Conservation (phyloP, 2,329 filamentous ascomycete genomes). For the Cephalotrichum gorgonifer region DNA sequence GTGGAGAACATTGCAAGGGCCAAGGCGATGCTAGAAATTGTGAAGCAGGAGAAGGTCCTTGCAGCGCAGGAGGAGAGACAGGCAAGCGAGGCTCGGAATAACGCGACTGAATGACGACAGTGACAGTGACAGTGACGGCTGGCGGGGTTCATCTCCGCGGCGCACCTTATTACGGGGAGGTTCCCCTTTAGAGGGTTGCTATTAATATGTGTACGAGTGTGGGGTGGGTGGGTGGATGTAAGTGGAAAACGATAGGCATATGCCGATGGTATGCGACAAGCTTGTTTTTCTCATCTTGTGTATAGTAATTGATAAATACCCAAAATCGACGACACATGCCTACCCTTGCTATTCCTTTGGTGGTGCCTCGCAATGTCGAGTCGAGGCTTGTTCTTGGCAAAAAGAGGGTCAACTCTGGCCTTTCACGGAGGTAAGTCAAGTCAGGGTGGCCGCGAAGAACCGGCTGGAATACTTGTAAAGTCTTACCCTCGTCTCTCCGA, state of each 20-base stretch:
- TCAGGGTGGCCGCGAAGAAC: background rate
- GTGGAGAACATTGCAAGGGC: conserved; percentile 30
- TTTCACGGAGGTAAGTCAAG: background rate
- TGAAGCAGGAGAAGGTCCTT: conserved; percentile 25
- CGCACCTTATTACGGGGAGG: background rate
- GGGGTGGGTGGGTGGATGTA: conserved; percentile 13
- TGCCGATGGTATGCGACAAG: background rate
- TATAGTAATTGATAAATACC: too few species aligned
- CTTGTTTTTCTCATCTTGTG: too few species aligned
- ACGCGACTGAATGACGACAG: background rate
- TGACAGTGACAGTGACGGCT: background rate
- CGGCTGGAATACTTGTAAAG: too few species aligned
- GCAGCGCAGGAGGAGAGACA: conserved; percentile 17
- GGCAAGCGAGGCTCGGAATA: background rate
- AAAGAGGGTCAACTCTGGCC: too few species aligned
- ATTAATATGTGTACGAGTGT: background rate
- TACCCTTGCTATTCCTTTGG: too few species aligned
- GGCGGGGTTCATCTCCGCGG: background rate
- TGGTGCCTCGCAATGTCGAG: too few species aligned
- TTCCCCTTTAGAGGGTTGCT: too few species aligned
- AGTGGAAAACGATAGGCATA: background rate
- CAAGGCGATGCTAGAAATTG: conserved; percentile 27
- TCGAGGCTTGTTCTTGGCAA: too few species aligned
- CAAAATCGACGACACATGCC: too few species aligned
- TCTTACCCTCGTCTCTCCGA: background rate